Evolutionary conservation across 2,329 filamentous ascomycete genomes (phyloP).

Genomic region (Aspergillus sp.): DNA sequence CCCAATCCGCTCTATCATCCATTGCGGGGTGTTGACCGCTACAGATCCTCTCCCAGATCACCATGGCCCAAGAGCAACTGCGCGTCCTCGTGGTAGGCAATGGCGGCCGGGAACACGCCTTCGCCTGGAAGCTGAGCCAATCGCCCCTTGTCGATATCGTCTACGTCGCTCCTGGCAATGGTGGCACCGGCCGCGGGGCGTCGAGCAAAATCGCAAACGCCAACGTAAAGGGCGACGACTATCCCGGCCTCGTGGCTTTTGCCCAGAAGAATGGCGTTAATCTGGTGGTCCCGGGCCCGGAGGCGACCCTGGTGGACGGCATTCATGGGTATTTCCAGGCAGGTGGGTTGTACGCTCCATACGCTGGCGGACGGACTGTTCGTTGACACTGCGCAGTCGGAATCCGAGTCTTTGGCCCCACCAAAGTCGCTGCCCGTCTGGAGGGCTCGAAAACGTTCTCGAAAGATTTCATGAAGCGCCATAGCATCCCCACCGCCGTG

Average conservation of each 20-base stretch:
- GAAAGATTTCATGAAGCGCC: conserved; percentile 93
- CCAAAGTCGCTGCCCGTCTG: conserved; percentile 72
- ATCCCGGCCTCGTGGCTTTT: conserved; percentile 64
- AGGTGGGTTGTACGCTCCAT: conserved; percentile 23
- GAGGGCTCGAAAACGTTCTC: conserved; percentile 96
- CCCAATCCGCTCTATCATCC: too few relatives aligned
- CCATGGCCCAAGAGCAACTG: conserved; percentile 41
- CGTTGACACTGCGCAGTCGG: conserved; percentile 39
- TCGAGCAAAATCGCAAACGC: conserved; percentile 62
- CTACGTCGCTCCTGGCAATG: conserved; percentile 64
- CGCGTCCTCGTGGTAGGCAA: conserved; percentile 82
- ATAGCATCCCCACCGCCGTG: conserved; percentile 79
- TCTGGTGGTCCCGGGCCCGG: conserved; percentile 81
- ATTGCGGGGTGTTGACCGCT: too few relatives aligned
- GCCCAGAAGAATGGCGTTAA: conserved; percentile 65
- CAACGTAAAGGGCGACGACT: conserved; percentile 64
- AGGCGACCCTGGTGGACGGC: conserved; percentile 86
- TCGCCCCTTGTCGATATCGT: conserved; percentile 71
- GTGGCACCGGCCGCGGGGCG: conserved; percentile 59
- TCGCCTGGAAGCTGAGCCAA: conserved; percentile 88
- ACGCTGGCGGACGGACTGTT: not conserved
- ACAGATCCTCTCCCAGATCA: too few relatives aligned
- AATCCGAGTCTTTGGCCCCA: conserved; percentile 78
- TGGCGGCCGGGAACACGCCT: conserved; percentile 85
- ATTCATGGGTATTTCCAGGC: conserved; percentile 73